phyloP scores from a whole-genome alignment of 2,329 filamentous ascomycete genomes.

The Phialophora chinensis region DNA sequence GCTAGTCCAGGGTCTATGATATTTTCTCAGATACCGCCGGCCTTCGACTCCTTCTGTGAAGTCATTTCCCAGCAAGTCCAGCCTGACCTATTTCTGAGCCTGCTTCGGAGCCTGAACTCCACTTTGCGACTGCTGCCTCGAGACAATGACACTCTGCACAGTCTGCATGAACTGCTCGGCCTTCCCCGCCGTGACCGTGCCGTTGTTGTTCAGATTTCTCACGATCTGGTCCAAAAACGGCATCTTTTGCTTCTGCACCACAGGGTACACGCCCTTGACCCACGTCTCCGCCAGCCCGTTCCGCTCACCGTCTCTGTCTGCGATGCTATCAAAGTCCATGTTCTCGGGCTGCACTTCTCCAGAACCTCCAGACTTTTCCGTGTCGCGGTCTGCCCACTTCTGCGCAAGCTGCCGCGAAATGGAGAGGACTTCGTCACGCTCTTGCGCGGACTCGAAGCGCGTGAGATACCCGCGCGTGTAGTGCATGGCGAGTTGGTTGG shows the following conservation, averaged over 20 bases:
- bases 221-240: slow-evolving; percentile 38
- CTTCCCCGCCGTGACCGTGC: slow-evolving; percentile 32
- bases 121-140: slow-evolving; percentile 6
- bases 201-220: slow-evolving; percentile 38
- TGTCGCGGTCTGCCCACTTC: slow-evolving; percentile 31
- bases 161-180: slow-evolving; percentile 35
- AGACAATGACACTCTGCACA: slow-evolving; percentile 26
- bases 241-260: slow-evolving; percentile 35
- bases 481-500: slow-evolving; percentile 37
- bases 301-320: slow-evolving; percentile 25
- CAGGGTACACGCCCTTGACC: slow-evolving; percentile 36
- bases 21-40: neutral
- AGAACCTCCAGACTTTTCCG: slow-evolving; percentile 27
- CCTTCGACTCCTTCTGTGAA: neutral
- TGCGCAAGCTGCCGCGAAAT: slow-evolving; percentile 25
- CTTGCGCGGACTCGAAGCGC: slow-evolving; percentile 37
- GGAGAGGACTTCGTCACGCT: slow-evolving; percentile 36
- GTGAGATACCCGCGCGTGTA: slow-evolving; percentile 37
- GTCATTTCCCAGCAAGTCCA: neutral
- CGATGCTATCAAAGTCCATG: slow-evolving; percentile 32
- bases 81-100: slow-evolving; percentile 10
- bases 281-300: slow-evolving; percentile 31
- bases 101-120: slow-evolving; percentile 19
- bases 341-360: slow-evolving; percentile 28
- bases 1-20: neutral